A percentile compares a stretch with the other conserved stretches of the same genome.
phyloP scores from a whole-genome alignment of 768 basidiomycete genomes.

The Atractiella rhizophila region DNA sequence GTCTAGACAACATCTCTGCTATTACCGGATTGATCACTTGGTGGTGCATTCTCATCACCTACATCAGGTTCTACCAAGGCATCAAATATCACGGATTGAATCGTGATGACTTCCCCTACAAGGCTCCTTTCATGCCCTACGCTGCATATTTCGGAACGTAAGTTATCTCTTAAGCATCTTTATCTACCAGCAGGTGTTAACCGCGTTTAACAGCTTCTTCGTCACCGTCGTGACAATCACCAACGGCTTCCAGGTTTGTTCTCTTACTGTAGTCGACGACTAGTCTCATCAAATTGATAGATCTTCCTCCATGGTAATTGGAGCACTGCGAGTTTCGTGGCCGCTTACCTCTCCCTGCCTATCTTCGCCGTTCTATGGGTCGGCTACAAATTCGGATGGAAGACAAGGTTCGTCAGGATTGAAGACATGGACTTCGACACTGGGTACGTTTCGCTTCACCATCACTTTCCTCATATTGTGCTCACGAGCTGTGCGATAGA shows the following conservation, averaged over 20 bases:
- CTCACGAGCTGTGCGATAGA: no score
- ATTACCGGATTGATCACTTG: constrained; percentile 37
- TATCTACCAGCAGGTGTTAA: no score
- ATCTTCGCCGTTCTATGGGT: constrained; percentile 53
- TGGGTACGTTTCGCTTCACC: not conserved
- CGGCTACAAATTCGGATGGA: constrained; percentile 33
- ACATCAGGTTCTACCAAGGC: constrained; percentile 63
- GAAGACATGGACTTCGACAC: constrained; percentile 65
- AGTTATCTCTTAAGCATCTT: no score
- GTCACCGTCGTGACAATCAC: constrained; percentile 26
- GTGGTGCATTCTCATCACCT: constrained; percentile 51
- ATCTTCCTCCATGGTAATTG: constrained; percentile 25
- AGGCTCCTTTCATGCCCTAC: constrained; percentile 31
- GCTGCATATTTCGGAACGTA: constrained; percentile 24
- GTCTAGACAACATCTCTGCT: constrained; percentile 2
- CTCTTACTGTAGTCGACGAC: constrained; percentile 18
- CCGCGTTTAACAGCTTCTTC: constrained; percentile 1
- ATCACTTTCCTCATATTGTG: no score
- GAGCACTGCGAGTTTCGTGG: constrained; percentile 26
- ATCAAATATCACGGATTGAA: constrained; percentile 54
- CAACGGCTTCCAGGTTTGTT: constrained; percentile 60
- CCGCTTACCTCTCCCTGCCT: constrained; percentile 12
- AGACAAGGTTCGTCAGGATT: constrained; percentile 27
- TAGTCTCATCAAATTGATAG: not conserved
- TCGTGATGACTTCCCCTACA: constrained; percentile 44